These are phyloP conservation scores for Acorus gramineus DNA, from an alignment of 106 monocot genomes.

Conservation along the genomic window DNA sequence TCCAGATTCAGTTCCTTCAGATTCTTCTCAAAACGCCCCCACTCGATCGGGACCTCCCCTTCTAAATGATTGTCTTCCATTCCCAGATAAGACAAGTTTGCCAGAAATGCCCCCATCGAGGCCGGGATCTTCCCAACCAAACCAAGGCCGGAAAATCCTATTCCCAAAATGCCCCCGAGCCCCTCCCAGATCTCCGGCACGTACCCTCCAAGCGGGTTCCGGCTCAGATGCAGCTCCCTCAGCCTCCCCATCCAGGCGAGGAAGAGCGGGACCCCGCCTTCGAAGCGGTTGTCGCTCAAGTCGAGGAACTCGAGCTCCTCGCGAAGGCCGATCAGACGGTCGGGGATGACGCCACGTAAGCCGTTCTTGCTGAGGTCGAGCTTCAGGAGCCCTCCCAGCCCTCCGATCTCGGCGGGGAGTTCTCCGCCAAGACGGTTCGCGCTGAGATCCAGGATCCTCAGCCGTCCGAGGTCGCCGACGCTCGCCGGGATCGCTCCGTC, in stretches of 20 bases:
- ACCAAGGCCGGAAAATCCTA: conserved; percentile 38
- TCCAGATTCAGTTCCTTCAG: conserved; percentile 58
- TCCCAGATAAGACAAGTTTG: conserved; percentile 34
- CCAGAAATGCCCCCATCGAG: conserved; percentile 43
- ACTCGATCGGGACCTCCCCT: conserved; percentile 47
- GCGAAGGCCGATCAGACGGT: conserved; percentile 9
- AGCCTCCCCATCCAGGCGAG: conserved; percentile 35
- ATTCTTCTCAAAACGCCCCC: conserved; percentile 31
- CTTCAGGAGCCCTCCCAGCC: conserved; percentile 32
- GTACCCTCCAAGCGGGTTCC: conserved; percentile 43
- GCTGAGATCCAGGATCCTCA: conserved; percentile 54
- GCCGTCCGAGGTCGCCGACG: conserved; percentile 4
- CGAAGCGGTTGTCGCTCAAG: conserved; percentile 44
- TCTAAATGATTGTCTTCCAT: conserved; percentile 44
- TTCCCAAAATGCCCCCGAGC: conserved; percentile 26
- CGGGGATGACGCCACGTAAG: conserved; percentile 37
- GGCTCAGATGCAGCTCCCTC: conserved; percentile 48
- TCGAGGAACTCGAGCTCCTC: conserved; percentile 45
- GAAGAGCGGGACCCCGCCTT: conserved; percentile 41
- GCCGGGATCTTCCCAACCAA: conserved; percentile 44
- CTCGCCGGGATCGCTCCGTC: conserved; percentile 25
- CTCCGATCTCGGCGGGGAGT: conserved; percentile 31
- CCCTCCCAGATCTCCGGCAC: conserved; percentile 58
- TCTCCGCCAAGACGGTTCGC: conserved; percentile 34
- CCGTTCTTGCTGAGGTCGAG: conserved; percentile 53